Evolutionary conservation across 169 alveolate genomes (phyloP).

Genomic region (Cryptosporidium sp.): DNA sequence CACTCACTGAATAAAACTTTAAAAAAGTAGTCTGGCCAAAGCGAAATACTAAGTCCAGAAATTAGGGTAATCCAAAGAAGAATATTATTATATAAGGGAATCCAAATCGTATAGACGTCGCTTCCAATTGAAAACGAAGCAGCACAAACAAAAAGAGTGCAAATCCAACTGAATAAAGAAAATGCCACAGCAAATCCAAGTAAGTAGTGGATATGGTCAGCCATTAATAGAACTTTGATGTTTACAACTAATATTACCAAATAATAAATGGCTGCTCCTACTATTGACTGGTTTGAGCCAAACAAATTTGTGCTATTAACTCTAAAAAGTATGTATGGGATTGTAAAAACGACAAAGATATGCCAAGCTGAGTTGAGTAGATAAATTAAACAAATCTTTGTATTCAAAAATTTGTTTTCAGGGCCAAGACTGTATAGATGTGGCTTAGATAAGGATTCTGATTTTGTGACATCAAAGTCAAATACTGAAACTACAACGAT

Average conservation of each 20-base stretch:
- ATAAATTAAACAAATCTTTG: constrained; percentile 82
- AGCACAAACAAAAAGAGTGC: constrained; percentile 60
- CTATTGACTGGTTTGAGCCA: constrained; percentile 79
- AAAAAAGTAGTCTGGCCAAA: constrained; percentile 72
- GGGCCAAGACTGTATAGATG: constrained; percentile 84
- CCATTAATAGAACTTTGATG: constrained; percentile 81
- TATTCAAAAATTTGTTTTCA: constrained; percentile 81
- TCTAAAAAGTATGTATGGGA: constrained; percentile 78
- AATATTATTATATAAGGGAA: constrained; percentile 55
- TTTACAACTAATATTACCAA: constrained; percentile 83
- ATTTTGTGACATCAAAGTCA: constrained; percentile 84
- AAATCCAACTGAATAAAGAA: constrained; percentile 62
- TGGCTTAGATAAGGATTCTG: constrained; percentile 81
- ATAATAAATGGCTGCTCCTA: constrained; percentile 81
- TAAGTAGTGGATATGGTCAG: constrained; percentile 69
- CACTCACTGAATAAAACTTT: constrained; percentile 24
- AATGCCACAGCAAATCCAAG: constrained; percentile 60
- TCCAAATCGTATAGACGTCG: constrained; percentile 68
- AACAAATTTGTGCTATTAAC: constrained; percentile 78
- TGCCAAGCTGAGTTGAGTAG: constrained; percentile 83
- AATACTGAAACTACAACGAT: constrained; percentile 85
- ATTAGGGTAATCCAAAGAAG: constrained; percentile 55
- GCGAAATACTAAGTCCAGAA: constrained; percentile 59
- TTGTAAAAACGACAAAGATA: constrained; percentile 79
- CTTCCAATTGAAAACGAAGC: constrained; percentile 66